Conservation (phyloP, 495 filamentous ascomycete species). For the Acidomyces sp. region DNA sequence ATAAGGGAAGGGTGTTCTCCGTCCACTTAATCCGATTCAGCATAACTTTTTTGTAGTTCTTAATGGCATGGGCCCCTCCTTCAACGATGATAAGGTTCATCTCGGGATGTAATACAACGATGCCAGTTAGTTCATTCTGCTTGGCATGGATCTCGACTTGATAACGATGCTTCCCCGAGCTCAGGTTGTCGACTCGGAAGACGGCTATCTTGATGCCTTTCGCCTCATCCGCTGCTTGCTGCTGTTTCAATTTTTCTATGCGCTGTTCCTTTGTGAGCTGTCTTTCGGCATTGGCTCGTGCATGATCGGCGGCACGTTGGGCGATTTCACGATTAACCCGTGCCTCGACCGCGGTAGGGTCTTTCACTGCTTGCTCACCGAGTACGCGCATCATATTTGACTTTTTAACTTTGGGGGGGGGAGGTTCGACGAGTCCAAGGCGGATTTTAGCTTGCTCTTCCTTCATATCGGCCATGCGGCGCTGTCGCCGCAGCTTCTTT, state of each 20-base stretch:
- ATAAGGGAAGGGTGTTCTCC: constrained; percentile 63
- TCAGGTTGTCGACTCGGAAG: constrained; percentile 75
- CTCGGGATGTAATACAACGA: constrained; percentile 78
- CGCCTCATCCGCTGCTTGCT: constrained; percentile 78
- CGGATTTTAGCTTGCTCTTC: constrained; percentile 93
- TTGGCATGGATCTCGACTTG: constrained; percentile 87
- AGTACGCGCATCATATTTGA: constrained; percentile 92
- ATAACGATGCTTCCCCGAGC: constrained; percentile 83
- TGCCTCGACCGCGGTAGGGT: constrained; percentile 93
- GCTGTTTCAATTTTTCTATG: constrained; percentile 65
- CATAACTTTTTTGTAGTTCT: constrained; percentile 79
- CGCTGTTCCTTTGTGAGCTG: constrained; percentile 84
- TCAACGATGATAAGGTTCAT: constrained; percentile 86
- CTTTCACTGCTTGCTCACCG: constrained; percentile 94
- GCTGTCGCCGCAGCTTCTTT: constrained; percentile 78
- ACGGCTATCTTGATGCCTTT: constrained; percentile 74
- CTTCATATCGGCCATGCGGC: constrained; percentile 81
- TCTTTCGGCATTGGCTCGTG: constrained; percentile 67
- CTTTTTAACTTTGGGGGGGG: constrained; percentile 89
- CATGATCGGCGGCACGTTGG: constrained; percentile 65
- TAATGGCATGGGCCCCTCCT: constrained; percentile 67
- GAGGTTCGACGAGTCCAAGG: constrained; percentile 75
- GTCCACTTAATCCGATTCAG: constrained; percentile 87
- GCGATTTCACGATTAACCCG: constrained; percentile 82
- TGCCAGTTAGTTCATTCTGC: constrained; percentile 68